phyloP scores from a whole-genome alignment of 768 basidiomycete genomes.

The Boletus subparvulus region DNA sequence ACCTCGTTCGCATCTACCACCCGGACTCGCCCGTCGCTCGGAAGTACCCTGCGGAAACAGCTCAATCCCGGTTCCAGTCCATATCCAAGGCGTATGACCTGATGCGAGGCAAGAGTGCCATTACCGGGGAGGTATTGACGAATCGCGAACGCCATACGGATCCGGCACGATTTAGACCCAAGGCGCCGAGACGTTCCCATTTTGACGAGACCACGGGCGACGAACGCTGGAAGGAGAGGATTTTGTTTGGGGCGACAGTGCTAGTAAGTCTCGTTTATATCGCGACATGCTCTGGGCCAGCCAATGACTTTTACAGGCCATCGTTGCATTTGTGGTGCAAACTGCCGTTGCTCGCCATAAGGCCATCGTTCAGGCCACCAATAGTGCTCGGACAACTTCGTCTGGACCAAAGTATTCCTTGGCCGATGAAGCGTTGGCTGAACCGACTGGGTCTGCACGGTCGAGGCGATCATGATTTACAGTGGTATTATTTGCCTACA shows the following conservation, averaged over 20 bases:
- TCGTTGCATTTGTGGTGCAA: slow-evolving; percentile 35
- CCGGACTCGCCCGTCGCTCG: slow-evolving; percentile 60
- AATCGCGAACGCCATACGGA: slow-evolving; percentile 25
- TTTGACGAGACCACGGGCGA: slow-evolving; percentile 46
- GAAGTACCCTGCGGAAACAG: slow-evolving; percentile 43
- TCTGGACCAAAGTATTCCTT: slow-evolving; percentile 3
- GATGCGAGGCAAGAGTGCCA: slow-evolving; percentile 48
- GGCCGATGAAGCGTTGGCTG: slow-evolving; percentile 25
- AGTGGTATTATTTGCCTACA: neutral
- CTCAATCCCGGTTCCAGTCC: slow-evolving; percentile 66
- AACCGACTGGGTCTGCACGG: slow-evolving; percentile 6
- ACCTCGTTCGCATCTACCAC: slow-evolving; percentile 78
- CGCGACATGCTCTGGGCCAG: neutral
- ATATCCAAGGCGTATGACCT: slow-evolving; percentile 68
- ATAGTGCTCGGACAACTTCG: slow-evolving; percentile 1
- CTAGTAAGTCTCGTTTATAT: slow-evolving; percentile 37
- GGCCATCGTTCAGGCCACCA: slow-evolving; percentile 27
- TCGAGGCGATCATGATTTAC: neutral
- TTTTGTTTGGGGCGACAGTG: slow-evolving; percentile 55
- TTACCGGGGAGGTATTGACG: slow-evolving; percentile 18
- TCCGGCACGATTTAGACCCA: slow-evolving; percentile 44
- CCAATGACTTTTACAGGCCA: slow-evolving; percentile 27
- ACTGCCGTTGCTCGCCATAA: slow-evolving; percentile 31
- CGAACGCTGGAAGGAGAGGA: slow-evolving; percentile 66
- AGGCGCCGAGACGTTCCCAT: slow-evolving; percentile 41